phyloP scores from a whole-genome alignment of 208 protist species.

The Crithidia fasciculata region DNA sequence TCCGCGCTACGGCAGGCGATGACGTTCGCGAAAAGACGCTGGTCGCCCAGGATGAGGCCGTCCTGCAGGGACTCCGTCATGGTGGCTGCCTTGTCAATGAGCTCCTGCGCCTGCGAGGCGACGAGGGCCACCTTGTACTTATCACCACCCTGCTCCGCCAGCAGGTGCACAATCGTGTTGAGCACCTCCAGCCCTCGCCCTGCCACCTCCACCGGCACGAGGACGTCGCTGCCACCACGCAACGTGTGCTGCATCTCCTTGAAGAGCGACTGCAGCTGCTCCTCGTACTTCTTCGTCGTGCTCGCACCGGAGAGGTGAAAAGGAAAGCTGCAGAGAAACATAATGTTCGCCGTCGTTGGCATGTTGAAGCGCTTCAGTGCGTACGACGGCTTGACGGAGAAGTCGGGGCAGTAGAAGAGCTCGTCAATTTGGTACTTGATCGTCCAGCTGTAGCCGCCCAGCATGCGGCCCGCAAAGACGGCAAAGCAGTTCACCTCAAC shows the following conservation, averaged over 20 bases:
- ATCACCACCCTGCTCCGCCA: slow-evolving; percentile 77
- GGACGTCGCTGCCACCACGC: slow-evolving; percentile 82
- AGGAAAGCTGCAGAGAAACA: slow-evolving; percentile 70
- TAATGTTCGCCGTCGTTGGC: slow-evolving; percentile 74
- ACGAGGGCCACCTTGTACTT: slow-evolving; percentile 86
- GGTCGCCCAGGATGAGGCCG: slow-evolving; percentile 77
- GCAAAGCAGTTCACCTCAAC: slow-evolving; percentile 71
- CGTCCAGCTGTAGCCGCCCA: slow-evolving; percentile 80
- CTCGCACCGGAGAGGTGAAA: slow-evolving; percentile 24
- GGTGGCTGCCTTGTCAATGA: slow-evolving; percentile 80
- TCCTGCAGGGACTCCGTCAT: slow-evolving; percentile 85
- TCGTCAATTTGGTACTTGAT: slow-evolving; percentile 91
- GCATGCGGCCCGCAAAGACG: slow-evolving; percentile 74
- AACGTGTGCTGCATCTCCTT: slow-evolving; percentile 82
- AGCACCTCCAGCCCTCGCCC: slow-evolving; percentile 84
- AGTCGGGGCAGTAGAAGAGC: slow-evolving; percentile 90
- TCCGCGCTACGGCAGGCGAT: slow-evolving; percentile 75
- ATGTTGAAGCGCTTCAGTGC: slow-evolving; percentile 71
- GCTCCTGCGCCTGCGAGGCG: slow-evolving; percentile 72
- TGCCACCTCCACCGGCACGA: slow-evolving; percentile 80
- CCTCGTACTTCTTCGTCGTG: slow-evolving; percentile 53
- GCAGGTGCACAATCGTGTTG: slow-evolving; percentile 65
- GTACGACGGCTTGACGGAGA: slow-evolving; percentile 79
- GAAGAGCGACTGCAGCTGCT: slow-evolving; percentile 77
- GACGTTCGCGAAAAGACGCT: slow-evolving; percentile 76